Evolutionary conservation across 2,329 filamentous ascomycete species (phyloP), one percentile per base, ranked within the genome.

Genomic region (Sarocladium kiliense): DNA sequence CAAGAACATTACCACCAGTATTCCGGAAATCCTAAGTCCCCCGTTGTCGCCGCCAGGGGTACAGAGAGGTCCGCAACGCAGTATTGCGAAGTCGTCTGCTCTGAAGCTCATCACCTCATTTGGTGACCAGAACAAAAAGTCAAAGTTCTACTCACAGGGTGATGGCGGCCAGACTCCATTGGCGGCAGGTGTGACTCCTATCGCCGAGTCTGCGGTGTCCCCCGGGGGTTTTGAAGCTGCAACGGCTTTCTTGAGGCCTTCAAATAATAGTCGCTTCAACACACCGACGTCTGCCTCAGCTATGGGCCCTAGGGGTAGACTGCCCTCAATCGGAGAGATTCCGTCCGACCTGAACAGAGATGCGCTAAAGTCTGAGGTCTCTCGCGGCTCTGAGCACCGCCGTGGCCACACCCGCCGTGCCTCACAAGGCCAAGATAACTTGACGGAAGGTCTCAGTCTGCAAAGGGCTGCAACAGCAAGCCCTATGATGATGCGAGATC

Each of bases 61-160:
- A 53, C 80, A 79, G 58, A 77, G 75, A 58, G 81, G 81, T 2
- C 80, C 82, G 54, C 77, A 82, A 66, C 74, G 80, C 59, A 80
- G 80, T 72, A 84, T 90, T 53, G 84, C 86, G 12, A 95, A 95
- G 73, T 86, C 87, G 26, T 89, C 91, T 10, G 85, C 93, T 0
- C 76, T 97, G 58, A 96, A 95, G 68, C 81, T 97, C 2, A 95
- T 97, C 63, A 97, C 94, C 0, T 87, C 88, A 0, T 97, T 99
- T 64, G 88, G 85, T 7, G 82, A 85, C 49, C 76, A 77, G 45
- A 73, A 73, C 3, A 74, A 76, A 21, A 85, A 86, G 58, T 82
- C 85, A 54, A 85, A 83, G 69, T 85, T 89, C 71, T 83, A 86
- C 61, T 73, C 76, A 0, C 68, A 74, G 37, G 73, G 69, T 5